Evolutionary conservation across 768 basidiomycete genomes (phyloP).

Genomic region (Trametes maxima): DNA sequence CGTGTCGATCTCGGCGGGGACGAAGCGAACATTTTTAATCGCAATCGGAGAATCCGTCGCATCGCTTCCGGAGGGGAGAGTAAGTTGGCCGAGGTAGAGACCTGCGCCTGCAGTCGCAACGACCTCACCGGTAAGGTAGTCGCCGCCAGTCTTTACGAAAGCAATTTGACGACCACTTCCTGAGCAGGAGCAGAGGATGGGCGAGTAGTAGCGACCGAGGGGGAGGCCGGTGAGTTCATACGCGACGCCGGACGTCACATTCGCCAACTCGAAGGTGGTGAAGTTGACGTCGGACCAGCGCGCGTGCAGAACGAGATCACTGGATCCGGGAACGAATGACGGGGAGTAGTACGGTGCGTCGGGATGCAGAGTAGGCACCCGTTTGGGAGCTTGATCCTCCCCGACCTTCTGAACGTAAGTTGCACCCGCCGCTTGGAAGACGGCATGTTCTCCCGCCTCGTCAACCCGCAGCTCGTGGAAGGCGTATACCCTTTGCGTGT

Average conservation of each 20-base stretch:
- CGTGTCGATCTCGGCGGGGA: constrained; percentile 53
- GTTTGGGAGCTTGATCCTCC: constrained; percentile 22
- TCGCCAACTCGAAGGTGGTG: constrained; percentile 65
- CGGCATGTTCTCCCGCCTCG: constrained; percentile 50
- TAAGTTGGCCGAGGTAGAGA: constrained; percentile 64
- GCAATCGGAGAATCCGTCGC: constrained; percentile 34
- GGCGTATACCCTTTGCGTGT: constrained; percentile 58
- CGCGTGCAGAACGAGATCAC: constrained; percentile 59
- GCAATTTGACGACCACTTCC: constrained; percentile 52
- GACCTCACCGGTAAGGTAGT: constrained; percentile 59
- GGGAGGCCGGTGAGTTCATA: constrained; percentile 60
- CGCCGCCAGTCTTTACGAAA: constrained; percentile 65
- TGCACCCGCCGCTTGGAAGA: constrained; percentile 70
- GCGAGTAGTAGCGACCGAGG: constrained; percentile 65
- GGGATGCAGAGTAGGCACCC: constrained; percentile 50
- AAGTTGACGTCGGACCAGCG: constrained; percentile 70
- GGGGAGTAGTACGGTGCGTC: constrained; percentile 63
- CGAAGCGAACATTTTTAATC: constrained; percentile 50
- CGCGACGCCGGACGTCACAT: constrained; percentile 45
- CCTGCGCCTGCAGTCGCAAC: constrained; percentile 66
- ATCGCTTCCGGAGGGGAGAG: constrained; percentile 42
- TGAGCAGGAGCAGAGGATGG: constrained; percentile 51
- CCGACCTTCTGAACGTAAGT: constrained; percentile 53
- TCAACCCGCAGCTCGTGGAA: constrained; percentile 65
- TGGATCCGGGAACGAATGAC: constrained; percentile 55